Base-by-base conservation (phyloP, 2,329 filamentous ascomycete species). In the Arthrobotrys megalospora region DNA sequence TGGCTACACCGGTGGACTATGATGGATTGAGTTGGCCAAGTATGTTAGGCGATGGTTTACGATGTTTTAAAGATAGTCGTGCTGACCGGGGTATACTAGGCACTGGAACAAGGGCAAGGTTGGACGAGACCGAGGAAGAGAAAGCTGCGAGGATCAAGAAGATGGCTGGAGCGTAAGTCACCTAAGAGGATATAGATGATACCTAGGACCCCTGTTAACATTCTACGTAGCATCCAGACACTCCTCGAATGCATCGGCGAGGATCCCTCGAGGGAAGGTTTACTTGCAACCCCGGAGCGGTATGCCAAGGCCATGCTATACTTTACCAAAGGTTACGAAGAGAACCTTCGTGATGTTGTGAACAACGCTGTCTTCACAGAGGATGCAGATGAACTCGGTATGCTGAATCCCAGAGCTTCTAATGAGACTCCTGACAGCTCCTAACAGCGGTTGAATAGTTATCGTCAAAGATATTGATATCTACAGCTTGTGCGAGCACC, bases 381-480 rank as follows among this genome's bases (percentile, higher is more conserved):
- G 84, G 93, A 95, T 80, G 95, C 98, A 83, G 96, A 97, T 83
- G 96, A 99, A 85, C 89, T 99, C 21, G 80, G 80, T 81, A 80
- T 8, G 45, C 28, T 28, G 7, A 47, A 28, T 8, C 12, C 19
- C 21, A 6, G 8, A 28, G 47, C 48, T 36, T 5, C 7, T 8
- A 41, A 19, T 19, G 6, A 1, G 11, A 3, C 36, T 43, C 0
- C 32, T 52, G 11, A 10, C 21, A n/a, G 3, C 43, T 14, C 12
- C 72, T 76, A 66, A 69, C 24, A 0, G 10, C 47, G n/a, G 11
- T 38, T 19, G 34, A 19, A 50, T 47, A 86, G 94, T 99, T 34
- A 97, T 98, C 82, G 93, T 99, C 76, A 97, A 97, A 86, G 94
- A 98, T 83, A 98, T 99, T 82, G 94, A 97, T 83, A 90, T 98